These are phyloP conservation scores for Capillidium rhysosporum DNA, from an alignment of 371 early-diverging fungal species.

Conservation along the genomic window DNA sequence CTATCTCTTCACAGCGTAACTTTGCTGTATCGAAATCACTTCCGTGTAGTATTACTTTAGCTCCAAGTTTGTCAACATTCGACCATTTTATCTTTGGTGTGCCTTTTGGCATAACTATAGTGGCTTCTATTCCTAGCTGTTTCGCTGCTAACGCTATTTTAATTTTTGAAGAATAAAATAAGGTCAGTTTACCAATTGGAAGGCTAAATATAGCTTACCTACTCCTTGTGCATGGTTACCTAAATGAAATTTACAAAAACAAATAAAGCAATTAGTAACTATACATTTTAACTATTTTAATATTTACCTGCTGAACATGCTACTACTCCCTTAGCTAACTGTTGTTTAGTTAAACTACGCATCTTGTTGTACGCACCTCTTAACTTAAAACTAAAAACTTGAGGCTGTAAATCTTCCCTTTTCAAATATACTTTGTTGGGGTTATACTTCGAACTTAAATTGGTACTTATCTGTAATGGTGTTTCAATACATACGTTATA, in stretches of 20 bases:
- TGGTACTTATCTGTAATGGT: constrained; percentile 60
- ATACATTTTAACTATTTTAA: background rate
- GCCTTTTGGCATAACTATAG: constrained; percentile 84
- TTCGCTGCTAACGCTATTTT: constrained; percentile 69
- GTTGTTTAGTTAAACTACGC: constrained; percentile 49
- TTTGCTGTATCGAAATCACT: constrained; percentile 90
- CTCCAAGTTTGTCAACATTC: constrained; percentile 82
- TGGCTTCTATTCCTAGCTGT: constrained; percentile 74
- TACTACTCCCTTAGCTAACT: constrained; percentile 68
- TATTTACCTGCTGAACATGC: constrained; percentile 83
- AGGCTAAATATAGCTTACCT: constrained; percentile 4
- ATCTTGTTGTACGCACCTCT: constrained; percentile 92
- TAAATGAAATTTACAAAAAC: constrained; percentile 6
- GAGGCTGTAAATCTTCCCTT: constrained; percentile 87
- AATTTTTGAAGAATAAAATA: background rate
- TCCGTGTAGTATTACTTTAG: constrained; percentile 67
- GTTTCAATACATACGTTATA: constrained; percentile 86
- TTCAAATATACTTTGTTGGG: constrained; percentile 48
- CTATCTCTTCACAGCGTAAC: constrained; percentile 42
- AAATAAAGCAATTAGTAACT: background rate
- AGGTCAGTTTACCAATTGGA: no score
- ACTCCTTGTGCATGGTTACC: constrained; percentile 93
- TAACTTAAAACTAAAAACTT: constrained; percentile 88
- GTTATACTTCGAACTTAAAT: constrained; percentile 38
- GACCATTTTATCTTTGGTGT: constrained; percentile 62